Evolutionary conservation across 352 stramenopile genomes (phyloP), one percentile per base, ranked within the genome.

Genomic region (Phytophthora idaei): DNA sequence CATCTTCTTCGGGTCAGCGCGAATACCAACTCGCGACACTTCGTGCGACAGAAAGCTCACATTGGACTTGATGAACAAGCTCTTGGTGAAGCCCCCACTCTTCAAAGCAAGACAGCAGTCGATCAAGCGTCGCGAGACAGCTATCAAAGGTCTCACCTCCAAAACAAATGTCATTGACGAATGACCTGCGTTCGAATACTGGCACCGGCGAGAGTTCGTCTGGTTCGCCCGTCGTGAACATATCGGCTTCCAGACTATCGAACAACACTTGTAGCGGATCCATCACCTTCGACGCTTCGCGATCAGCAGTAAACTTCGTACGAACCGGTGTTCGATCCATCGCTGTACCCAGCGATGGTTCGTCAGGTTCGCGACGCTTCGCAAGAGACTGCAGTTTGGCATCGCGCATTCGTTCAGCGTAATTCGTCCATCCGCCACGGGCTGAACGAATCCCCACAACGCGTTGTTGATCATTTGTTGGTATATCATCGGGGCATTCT

Each of bases 151-250:
- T 41, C 1, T 9, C 21, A 11, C 44, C 17, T 8, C 44, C 44
- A 25, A 63, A 63, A 9, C 56, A 63, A 2, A 55, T 56, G n/a
- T 48, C 42, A 5, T 63, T 34, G 0, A 63, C 56, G 17, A 63
- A 63, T 2, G 53, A 61, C 3, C 27, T 28, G 0, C 37, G 36
- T 5, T 41, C 25, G 17, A 61, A 61, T 5, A 61, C 37, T 15
- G 41, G 53, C 12, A 8, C 17, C 0, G 51, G 27, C 3, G 25
- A 32, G 1, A 21, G 41, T 3, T 51, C 25, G 10, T 60, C 39
- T 0, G 39, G 12, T 14, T 50, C 39, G 4, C 12, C 14, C 0
- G 25, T 49, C 21, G 0, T 25, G 15, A 59, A 59, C 37, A 48
- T 49, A 12, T 59, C 27, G 3, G 41, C 15, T 1, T 8, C 41